phyloP scores from a whole-genome alignment of 1,284 basidiomycete species.

The Leccinum solheimii region DNA sequence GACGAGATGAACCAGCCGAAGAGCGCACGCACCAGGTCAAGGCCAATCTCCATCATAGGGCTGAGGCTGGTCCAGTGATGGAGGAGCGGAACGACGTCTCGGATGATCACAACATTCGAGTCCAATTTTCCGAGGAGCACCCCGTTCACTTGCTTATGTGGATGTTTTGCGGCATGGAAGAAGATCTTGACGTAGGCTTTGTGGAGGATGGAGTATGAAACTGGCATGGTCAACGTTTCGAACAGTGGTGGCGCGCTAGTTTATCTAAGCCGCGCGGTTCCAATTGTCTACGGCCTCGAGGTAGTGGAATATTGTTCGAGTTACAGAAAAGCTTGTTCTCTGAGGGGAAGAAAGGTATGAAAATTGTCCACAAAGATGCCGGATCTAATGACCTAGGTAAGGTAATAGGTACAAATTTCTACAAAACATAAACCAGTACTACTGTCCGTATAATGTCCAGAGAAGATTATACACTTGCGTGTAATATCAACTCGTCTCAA shows the following conservation, averaged over 20 bases:
- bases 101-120: constrained; percentile 43
- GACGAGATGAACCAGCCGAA: neutral
- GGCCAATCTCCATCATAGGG: constrained; percentile 78
- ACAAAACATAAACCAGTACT: constrained; percentile 4
- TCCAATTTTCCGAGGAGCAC: constrained; percentile 56
- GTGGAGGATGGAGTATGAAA: constrained; percentile 50
- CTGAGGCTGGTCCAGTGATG: constrained; percentile 79
- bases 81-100: constrained; percentile 70
- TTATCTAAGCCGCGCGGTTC: neutral
- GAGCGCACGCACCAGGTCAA: constrained; percentile 58
- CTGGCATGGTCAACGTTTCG: constrained; percentile 29
- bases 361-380: neutral
- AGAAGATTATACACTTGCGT: constrained; percentile 2
- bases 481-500: constrained; percentile 4
- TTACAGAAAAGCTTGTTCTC: neutral
- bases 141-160: constrained; percentile 67
- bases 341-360: neutral
- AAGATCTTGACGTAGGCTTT: constrained; percentile 66
- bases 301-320: neutral
- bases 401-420: neutral
- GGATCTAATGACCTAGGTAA: neutral
- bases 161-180: constrained; percentile 73
- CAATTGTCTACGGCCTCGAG: neutral
- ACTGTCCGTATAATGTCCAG: constrained; percentile 16
- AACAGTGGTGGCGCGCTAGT: neutral